A percentile compares a stretch with the other conserved stretches of the same genome.
Evolutionary conservation across 371 early-diverging fungal species (phyloP).

Genomic region (Mycotypha africana): DNA sequence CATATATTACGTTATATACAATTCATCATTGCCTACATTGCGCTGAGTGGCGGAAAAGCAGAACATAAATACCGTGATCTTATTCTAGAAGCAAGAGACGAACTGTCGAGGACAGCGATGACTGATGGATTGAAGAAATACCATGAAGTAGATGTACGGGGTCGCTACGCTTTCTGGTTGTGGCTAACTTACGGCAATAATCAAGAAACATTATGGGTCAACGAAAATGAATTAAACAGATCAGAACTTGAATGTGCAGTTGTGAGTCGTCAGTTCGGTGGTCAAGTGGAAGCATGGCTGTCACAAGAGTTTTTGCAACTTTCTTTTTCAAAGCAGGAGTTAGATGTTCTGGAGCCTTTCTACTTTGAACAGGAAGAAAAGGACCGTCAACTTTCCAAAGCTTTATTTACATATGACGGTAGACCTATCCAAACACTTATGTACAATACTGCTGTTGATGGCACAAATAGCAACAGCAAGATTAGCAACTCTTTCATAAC

Average conservation of each 20-base stretch:
- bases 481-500: background rate
- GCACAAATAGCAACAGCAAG: background rate
- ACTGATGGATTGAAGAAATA: no score
- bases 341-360: slow-evolving; percentile 18
- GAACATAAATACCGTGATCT: background rate
- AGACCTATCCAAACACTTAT: slow-evolving; percentile 19
- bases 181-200: slow-evolving; percentile 18
- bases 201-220: no score
- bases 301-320: slow-evolving; percentile 27
- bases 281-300: slow-evolving; percentile 29
- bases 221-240: slow-evolving; percentile 3
- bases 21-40: slow-evolving; percentile 14
- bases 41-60: background rate
- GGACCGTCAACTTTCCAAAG: slow-evolving; percentile 15
- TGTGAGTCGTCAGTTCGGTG: slow-evolving; percentile 9
- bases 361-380: slow-evolving; percentile 16
- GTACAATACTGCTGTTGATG: slow-evolving; percentile 8
- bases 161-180: slow-evolving; percentile 25
- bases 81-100: background rate
- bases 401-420: slow-evolving; percentile 34
- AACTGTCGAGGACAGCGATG: no score
- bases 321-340: slow-evolving; percentile 15
- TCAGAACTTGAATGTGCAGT: slow-evolving; percentile 11
- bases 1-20: slow-evolving; percentile 18
- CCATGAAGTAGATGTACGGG: slow-evolving; percentile 9